Percentiles rank a stretch among this genome's conserved stretches.
phyloP scores from a whole-genome alignment of 164 flowering plant species.

The Dillenia suffruticosa region DNA sequence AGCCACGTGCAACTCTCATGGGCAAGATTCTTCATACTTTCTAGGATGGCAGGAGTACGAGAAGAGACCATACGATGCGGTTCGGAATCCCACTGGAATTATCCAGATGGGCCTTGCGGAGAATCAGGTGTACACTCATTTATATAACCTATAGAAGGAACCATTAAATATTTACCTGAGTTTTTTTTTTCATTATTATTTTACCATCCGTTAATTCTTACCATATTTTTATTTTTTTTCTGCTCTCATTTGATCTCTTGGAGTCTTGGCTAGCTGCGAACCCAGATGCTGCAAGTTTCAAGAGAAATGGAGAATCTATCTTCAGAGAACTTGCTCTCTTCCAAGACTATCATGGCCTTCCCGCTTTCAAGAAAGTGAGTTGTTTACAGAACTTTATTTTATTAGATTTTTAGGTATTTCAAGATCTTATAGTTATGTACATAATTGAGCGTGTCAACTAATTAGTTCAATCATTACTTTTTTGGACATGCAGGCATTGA shows the following conservation, averaged over 20 bases:
- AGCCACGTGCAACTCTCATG: constrained; percentile 38
- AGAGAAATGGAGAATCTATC: constrained; percentile 46
- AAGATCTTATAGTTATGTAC: neutral
- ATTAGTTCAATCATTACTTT: neutral
- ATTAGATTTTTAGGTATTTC: neutral
- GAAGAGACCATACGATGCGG: constrained; percentile 42
- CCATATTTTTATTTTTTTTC: constrained; percentile 10
- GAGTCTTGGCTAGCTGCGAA: constrained; percentile 60
- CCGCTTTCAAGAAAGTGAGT: constrained; percentile 60
- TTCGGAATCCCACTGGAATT: constrained; percentile 34
- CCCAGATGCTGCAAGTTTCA: constrained; percentile 58
- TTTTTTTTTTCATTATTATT: neutral
- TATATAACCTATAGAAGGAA: constrained; percentile 5
- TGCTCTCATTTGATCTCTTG: constrained; percentile 62
- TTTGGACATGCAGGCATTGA: constrained; percentile 50
- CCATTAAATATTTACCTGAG: too few species aligned
- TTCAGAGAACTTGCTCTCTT: constrained; percentile 71
- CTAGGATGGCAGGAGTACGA: constrained; percentile 56
- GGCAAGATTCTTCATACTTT: constrained; percentile 52
- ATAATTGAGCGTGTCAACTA: neutral
- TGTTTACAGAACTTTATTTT: neutral
- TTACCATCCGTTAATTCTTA: too few species aligned
- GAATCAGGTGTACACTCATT: constrained; percentile 27
- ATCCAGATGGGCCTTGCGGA: constrained; percentile 58
- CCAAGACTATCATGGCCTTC: constrained; percentile 63